phyloP scores from a whole-genome alignment of 352 stramenopile species.

The Pythium aquatile region DNA sequence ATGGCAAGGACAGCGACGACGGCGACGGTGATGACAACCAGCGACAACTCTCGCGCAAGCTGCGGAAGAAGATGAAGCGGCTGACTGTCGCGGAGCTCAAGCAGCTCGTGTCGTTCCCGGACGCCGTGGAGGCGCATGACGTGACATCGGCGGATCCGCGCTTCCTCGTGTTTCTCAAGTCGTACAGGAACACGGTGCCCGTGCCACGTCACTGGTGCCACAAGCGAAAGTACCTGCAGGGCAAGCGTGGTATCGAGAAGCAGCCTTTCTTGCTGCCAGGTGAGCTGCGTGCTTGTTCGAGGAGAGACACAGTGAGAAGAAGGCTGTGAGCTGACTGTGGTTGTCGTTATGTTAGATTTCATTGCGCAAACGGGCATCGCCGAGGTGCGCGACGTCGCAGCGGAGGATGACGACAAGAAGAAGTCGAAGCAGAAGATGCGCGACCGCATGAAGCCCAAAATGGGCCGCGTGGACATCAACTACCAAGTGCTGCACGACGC shows the following conservation, averaged over 20 bases:
- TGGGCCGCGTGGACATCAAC: conserved; percentile 97
- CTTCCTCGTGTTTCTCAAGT: conserved; percentile 96
- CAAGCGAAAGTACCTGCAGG: conserved; percentile 98
- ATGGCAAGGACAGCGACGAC: conserved; percentile 26
- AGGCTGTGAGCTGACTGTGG: not conserved
- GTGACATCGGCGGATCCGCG: conserved; percentile 94
- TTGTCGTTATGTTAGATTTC: conserved; percentile 70
- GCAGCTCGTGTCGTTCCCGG: conserved; percentile 89
- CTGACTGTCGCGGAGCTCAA: conserved; percentile 97
- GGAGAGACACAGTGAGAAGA: not conserved
- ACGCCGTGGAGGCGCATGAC: conserved; percentile 97
- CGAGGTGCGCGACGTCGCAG: conserved; percentile 68
- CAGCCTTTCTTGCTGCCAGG: conserved; percentile 90
- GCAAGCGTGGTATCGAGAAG: conserved; percentile 96
- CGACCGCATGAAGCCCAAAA: conserved; percentile 93
- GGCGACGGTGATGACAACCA: conserved; percentile 40
- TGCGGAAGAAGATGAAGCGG: conserved; percentile 92
- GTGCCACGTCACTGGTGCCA: conserved; percentile 97
- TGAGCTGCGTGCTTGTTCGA: not conserved
- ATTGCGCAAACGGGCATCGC: conserved; percentile 95
- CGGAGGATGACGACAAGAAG: conserved; percentile 90
- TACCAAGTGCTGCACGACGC: conserved; percentile 98
- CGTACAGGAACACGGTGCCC: conserved; percentile 94
- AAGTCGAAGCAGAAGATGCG: conserved; percentile 92
- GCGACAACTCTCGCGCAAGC: conserved; percentile 85